Base-by-base conservation (phyloP, 164 flowering plant species). In the Annona cherimola region DNA sequence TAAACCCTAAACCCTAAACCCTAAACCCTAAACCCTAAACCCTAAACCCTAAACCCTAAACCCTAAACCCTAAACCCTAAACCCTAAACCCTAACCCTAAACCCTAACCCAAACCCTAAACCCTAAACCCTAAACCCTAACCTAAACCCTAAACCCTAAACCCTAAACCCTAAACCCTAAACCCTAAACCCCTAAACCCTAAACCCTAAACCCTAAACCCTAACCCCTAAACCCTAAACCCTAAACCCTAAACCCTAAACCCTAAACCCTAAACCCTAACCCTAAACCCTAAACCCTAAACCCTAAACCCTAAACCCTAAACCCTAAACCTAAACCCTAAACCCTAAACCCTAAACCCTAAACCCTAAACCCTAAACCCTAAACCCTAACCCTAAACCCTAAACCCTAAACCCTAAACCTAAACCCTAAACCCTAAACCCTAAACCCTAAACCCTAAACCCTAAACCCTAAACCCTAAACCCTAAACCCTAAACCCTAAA, bases 331-430 rank as follows among this genome's bases (percentile, higher is more conserved):
- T 55, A 71, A 70, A 66, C 74, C 71, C 44, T 69, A 75, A 70
- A 71, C 70, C 61, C 40, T 70, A 75, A 71, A 60, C 71, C 67
- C 45, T 50, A 75, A 71, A 61, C 71, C 71, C 67, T 40, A 64
- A 64, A 40, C 16, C 16, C 14, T 40, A 64, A 64, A 40, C 16
- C 16, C 14, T 40, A 64, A 64, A 40, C 16, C 11, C n/a, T 63
- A 71, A 76, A 63, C 74, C 67, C 59, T 46, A 76, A 71, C 65
- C 71, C 67, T 67, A 66, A 76, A 71, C 65, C 71, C 67, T 67
- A 71, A 76, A 66, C 65, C 67, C 46, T 65, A 75, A 70, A 69
- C 73, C 70, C 57, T 70, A 75, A 70, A 69, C 74, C 71, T 70
- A 75, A 76, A 61, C 65, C 71, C 61, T 41, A 66, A 76, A 67